Base-by-base conservation (phyloP, 352 stramenopile species). In the Globisporangium nunn region DNA sequence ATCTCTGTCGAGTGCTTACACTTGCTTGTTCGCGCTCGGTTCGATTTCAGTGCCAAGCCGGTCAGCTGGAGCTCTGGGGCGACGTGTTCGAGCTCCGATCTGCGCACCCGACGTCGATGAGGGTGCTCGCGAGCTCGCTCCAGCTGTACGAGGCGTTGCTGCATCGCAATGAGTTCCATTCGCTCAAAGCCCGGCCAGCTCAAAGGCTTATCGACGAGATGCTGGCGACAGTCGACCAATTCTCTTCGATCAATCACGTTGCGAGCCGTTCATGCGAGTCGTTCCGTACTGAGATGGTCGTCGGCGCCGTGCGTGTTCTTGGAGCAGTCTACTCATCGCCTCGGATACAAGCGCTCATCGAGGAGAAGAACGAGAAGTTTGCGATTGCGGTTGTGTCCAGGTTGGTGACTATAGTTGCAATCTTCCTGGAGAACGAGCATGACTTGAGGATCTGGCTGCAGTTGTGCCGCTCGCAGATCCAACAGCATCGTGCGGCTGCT, bases 41-140 rank as follows among this genome's bases (percentile, higher is more conserved):
- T 3, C 75, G 69, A 2, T 83, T 86, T 54, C 67, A 86, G 39
- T 66, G 66, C 28, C 62, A 80, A 50, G 68, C 58, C 0, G 69
- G 71, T 8, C 48, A 63, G 6, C 12, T 76, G 5, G 46, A 54
- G 37, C 47, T 81, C 29, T 81, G 71, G 69, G 58, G 40, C 6
- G 55, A 68, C 11, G 15, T 86, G n/a, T 66, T 59, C 7, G 15
- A 55, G 4, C 58, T 74, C 47, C 68, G 73, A 1, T 66, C 59
- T 1, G 50, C 54, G 0, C 63, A 76, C 12, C 59, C 69, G 8
- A n/a, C 50, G 30, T 81, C 75, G 0, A 46, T 66, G 47, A 64
- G 75, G 5, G 65, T 83, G 2, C 56, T 78, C 11, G 43, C 71
- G 29, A 55, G 55, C 0, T 78, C 75, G 10, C 56, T 84, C 6